Evolutionary conservation across 495 filamentous ascomycete genomes (phyloP), one percentile per base, ranked within the genome.

Genomic region (Daldinia decipiens): DNA sequence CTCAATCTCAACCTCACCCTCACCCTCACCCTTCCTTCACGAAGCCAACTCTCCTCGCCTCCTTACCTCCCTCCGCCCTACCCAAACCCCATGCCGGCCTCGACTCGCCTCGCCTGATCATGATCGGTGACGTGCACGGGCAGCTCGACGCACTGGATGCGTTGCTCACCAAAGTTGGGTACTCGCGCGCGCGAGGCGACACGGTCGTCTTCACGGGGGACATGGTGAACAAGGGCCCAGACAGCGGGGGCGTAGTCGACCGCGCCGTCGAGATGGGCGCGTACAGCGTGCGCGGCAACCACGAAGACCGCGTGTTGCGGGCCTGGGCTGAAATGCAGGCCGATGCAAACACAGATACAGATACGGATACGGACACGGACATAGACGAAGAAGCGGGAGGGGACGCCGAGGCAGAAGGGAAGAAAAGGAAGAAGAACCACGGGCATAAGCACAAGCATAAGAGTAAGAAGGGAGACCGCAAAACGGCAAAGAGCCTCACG

Each of bases 41-140:
- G 61, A 69, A 79, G 67, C 72, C 77, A 13, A 66, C 72, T 0
- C 75, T 74, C 54, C 51, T 83, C 52, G 68, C 62, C 45, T 69
- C 77, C 56, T 75, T 86, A 1, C 79, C 83, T 4, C 40, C 74
- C 4, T 75, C 78, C 21, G 70, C 77, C 56, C 60, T 82, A 21
- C 81, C 78, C 3, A 60, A 74, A 27, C 57, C 47, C 6, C 63
- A 34, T 29, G 51, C 50, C 34, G 36, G 59, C n/a, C 13, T 58
- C 1, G 19, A 36, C 62, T 26, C 52, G 34, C 65, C 72, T 53
- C 72, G 81, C 0, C 82, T 98, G 24, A 80, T 98, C 8, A 75
- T 98, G 53, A 82, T 98, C 34, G 94, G 95, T 11, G 95, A 98
- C 81, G 91, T 97, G 4, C 95, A 98, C 83, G 95, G 94, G 6